A percentile compares a stretch with the other conserved stretches of the same genome.
phyloP scores from a whole-genome alignment of 1,284 basidiomycete species.

The Ustilago curta region DNA sequence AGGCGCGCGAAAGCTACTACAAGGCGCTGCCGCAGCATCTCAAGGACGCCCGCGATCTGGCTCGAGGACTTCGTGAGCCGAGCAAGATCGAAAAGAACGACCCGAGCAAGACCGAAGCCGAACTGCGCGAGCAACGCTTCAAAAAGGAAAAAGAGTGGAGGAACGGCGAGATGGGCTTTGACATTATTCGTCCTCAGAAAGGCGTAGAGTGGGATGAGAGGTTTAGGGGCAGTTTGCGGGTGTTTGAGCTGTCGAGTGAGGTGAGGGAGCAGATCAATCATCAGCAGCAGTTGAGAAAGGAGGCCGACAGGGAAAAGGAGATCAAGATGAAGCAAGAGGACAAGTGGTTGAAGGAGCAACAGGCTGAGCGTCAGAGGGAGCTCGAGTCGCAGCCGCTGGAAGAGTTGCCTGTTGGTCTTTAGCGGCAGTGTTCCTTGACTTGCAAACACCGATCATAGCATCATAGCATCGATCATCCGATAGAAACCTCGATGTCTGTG shows the following conservation, averaged over 20 bases:
- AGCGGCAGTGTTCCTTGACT: not conserved
- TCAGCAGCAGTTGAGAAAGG: slow-evolving; percentile 32
- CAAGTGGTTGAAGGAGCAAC: slow-evolving; percentile 29
- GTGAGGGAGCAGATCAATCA: slow-evolving; percentile 30
- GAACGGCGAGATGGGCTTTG: slow-evolving; percentile 80
- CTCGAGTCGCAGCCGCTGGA: slow-evolving; percentile 45
- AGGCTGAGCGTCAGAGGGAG: slow-evolving; percentile 30
- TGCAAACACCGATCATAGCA: slow-evolving; percentile 1
- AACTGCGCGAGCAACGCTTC: slow-evolving; percentile 74
- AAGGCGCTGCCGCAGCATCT: slow-evolving; percentile 78
- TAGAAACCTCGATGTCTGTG: not conserved
- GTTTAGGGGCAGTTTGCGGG: slow-evolving; percentile 76
- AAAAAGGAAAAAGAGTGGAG: slow-evolving; percentile 87
- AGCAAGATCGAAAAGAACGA: slow-evolving; percentile 84
- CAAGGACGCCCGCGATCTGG: slow-evolving; percentile 80
- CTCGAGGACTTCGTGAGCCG: slow-evolving; percentile 81
- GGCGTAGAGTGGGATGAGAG: slow-evolving; percentile 81
- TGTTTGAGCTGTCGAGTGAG: slow-evolving; percentile 69
- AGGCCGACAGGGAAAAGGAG: slow-evolving; percentile 18
- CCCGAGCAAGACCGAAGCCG: slow-evolving; percentile 87
- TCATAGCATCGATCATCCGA: too few species aligned
- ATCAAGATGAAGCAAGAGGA: slow-evolving; percentile 14
- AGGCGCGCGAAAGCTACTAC: slow-evolving; percentile 83
- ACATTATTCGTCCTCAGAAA: slow-evolving; percentile 77
- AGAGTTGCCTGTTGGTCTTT: slow-evolving; percentile 19